Base-by-base conservation (phyloP, 1,139 yeast species). In the Pichia inconspicua region DNA sequence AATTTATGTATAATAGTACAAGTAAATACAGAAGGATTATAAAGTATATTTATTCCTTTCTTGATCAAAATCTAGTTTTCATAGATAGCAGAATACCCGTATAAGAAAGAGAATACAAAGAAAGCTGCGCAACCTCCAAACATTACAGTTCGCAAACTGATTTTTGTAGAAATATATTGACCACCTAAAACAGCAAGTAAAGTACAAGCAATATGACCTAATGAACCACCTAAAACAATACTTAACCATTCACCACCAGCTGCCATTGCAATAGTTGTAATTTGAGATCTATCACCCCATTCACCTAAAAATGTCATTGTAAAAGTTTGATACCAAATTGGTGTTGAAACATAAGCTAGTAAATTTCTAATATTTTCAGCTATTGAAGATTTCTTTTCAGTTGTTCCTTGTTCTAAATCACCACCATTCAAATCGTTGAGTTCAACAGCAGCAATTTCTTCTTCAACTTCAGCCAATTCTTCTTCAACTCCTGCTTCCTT, bases 281-380 rank as follows among this genome's bases (percentile, higher is more conserved):
- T 88, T 69, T 92, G 99, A 14, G 97, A 89, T 61, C 98, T 81
- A 66, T 92, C 99, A 45, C 99, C 99, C 95, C 97, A 89, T 70
- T 92, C 99, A 50, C 97, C 98, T 49, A 92, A 72, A 65, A 94
- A 94, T 2, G 96, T 88, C 97, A 94, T 90, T 47, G 83, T 81
- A 64, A 92, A 92, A 5, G 92, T 94, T 69, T 92, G 97, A 57
- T 90, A 84, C 90, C 96, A 92, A 15, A 82, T 71, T 2, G 98
- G 98, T 6, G 96, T 84, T 47, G 92, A 71, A 15, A 89, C 69
- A 52, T 82, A 77, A 12, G 55, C 47, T 2, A 56, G 53, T 15
- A 60, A 48, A 41, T 54, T 49, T 30, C 55, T 51, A 6, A 58
- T 25, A 50, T 52, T 41, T 7, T 37, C 19, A 12, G 28, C 41